These are phyloP conservation scores for Fusarium sp. DNA, from an alignment of 2,329 filamentous ascomycete genomes.

Conservation along the genomic window DNA sequence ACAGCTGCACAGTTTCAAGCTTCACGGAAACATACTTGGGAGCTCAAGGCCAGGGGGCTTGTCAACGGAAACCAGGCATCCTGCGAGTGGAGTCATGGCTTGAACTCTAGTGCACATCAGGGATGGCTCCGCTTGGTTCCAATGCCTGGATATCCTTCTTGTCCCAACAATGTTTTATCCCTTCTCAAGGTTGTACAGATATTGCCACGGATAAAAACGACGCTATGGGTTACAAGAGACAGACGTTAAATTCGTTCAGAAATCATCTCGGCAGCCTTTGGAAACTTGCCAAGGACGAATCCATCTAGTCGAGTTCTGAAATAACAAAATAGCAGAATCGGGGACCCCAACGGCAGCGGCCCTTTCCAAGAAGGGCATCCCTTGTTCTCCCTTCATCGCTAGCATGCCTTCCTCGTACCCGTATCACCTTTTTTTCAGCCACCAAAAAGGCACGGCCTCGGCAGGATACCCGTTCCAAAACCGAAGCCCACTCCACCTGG, in stretches of 20 bases:
- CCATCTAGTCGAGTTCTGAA: background rate
- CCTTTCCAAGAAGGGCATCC: background rate
- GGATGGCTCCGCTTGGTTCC: background rate
- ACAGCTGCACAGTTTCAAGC: background rate
- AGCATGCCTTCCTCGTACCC: background rate
- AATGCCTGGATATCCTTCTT: background rate
- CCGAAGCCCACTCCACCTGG: background rate
- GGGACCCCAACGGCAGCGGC: background rate
- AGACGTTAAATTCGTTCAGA: background rate
- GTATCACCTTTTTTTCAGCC: background rate
- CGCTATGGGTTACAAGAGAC: background rate
- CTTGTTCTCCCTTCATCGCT: background rate
- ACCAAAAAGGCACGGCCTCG: background rate
- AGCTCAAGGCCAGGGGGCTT: background rate
- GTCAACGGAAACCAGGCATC: background rate
- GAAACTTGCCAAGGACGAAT: background rate
- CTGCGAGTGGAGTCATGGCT: background rate
- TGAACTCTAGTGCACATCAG: background rate
- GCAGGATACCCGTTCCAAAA: conserved; percentile 11
- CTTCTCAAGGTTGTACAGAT: background rate
- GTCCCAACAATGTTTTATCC: conserved; percentile 13
- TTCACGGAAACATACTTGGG: background rate
- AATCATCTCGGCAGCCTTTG: background rate
- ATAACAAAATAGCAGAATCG: background rate
- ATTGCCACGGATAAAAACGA: background rate